Conservation (phyloP, 1,139 yeast genomes). For the Taphrina populina region DNA sequence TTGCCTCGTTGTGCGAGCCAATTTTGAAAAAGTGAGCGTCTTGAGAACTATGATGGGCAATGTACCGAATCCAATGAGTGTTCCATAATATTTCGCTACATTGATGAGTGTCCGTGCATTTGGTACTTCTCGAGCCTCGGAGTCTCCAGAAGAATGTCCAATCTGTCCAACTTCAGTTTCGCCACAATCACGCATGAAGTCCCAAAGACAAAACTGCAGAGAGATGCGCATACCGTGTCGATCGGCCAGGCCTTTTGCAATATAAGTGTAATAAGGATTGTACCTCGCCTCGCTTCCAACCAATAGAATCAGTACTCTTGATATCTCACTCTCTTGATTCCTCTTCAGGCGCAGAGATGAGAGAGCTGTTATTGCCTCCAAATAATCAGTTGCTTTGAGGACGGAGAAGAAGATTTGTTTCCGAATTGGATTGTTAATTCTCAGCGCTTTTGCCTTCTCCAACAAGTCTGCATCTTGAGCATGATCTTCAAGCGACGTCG, state of each 20-base stretch:
- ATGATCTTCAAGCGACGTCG: slow-evolving; percentile 10
- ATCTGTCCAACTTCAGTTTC: slow-evolving; percentile 39
- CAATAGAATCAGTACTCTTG: slow-evolving; percentile 81
- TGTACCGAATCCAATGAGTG: slow-evolving; percentile 35
- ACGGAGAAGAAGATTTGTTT: slow-evolving; percentile 89
- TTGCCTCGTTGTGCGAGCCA: slow-evolving; percentile 60
- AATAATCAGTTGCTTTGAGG: slow-evolving; percentile 74
- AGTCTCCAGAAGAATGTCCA: slow-evolving; percentile 49
- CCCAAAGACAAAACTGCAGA: slow-evolving; percentile 89
- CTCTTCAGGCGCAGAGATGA: slow-evolving; percentile 76
- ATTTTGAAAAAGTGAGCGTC: slow-evolving; percentile 54
- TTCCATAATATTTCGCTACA: slow-evolving; percentile 63
- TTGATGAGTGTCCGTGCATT: slow-evolving; percentile 59
- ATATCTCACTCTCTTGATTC: slow-evolving; percentile 84
- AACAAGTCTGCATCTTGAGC: slow-evolving; percentile 74
- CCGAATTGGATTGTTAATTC: slow-evolving; percentile 95
- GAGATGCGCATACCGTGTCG: slow-evolving; percentile 72
- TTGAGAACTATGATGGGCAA: slow-evolving; percentile 58
- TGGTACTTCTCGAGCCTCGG: slow-evolving; percentile 43
- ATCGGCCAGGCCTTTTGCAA: slow-evolving; percentile 68
- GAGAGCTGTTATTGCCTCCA: slow-evolving; percentile 79
- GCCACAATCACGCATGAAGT: slow-evolving; percentile 72
- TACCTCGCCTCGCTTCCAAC: slow-evolving; percentile 76
- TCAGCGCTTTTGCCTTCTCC: slow-evolving; percentile 75
- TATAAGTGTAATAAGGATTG: slow-evolving; percentile 85